Evolutionary conservation across 257 asterid genomes (phyloP).

Genomic region (Capsicum baccatum): DNA sequence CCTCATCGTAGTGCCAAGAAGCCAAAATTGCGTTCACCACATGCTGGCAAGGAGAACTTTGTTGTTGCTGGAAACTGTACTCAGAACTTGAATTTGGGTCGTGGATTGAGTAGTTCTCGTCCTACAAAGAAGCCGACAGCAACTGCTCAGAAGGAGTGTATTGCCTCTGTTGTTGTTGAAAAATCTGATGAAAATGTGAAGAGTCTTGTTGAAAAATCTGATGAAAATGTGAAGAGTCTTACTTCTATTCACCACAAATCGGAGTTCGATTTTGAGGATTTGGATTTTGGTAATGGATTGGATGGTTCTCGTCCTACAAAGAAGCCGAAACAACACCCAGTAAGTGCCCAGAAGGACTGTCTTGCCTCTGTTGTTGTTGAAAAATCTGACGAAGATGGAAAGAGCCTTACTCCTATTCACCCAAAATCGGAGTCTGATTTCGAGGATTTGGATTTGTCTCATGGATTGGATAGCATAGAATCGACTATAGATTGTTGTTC

Average conservation of each 20-base stretch:
- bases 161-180: not conserved
- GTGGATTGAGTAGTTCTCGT: not conserved
- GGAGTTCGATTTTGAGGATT: constrained; percentile 36
- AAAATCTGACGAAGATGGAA: not conserved
- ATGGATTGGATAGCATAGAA: constrained; percentile 65
- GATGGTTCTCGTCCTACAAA: not conserved
- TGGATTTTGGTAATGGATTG: not conserved
- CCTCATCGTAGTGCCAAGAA: constrained; percentile 39
- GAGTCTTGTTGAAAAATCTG: too few relatives aligned
- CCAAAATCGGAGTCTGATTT: constrained; percentile 38
- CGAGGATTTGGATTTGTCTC: constrained; percentile 36
- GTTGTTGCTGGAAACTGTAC: not conserved
- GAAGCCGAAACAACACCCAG: not conserved
- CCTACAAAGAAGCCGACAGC: not conserved
- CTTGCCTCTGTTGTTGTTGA: not conserved
- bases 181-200: not conserved
- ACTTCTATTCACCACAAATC: constrained; percentile 10
- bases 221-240: too few relatives aligned
- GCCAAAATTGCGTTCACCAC: constrained; percentile 36
- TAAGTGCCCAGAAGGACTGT: not conserved
- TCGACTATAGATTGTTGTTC: constrained; percentile 50
- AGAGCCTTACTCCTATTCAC: not conserved
- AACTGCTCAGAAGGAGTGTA: not conserved
- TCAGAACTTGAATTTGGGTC: not conserved
- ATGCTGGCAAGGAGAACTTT: constrained; percentile 53